phyloP scores from a whole-genome alignment of 2,329 filamentous ascomycete genomes.

The Pseudocercospora eumusae region DNA sequence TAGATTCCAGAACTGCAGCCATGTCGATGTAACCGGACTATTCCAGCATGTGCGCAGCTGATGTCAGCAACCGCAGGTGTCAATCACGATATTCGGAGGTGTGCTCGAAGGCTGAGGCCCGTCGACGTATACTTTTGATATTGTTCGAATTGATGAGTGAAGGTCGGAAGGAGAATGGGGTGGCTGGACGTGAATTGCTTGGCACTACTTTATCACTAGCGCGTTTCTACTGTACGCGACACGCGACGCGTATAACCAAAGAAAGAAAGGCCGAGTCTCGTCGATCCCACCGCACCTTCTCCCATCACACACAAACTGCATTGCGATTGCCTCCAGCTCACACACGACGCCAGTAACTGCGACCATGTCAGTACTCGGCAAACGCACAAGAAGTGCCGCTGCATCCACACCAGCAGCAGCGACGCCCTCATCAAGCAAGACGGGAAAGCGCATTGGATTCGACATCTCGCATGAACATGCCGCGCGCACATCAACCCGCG shows the following conservation, averaged over 20 bases:
- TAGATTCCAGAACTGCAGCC: no score
- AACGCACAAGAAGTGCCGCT: constrained; percentile 47
- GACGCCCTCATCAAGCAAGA: constrained; percentile 28
- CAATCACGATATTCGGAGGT: no score
- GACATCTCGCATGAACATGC: constrained; percentile 13
- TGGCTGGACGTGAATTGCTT: constrained; percentile 2
- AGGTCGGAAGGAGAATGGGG: background rate
- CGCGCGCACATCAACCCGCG: constrained; percentile 36
- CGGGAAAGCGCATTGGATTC: constrained; percentile 21
- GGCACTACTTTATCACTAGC: background rate
- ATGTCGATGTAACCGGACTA: no score
- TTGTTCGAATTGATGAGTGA: background rate
- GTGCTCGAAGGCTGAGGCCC: background rate
- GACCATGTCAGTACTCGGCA: constrained; percentile 48
- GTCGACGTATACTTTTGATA: no score
- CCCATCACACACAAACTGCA: background rate
- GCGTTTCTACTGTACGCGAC: no score
- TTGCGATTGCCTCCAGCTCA: constrained; percentile 9
- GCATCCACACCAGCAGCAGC: constrained; percentile 42
- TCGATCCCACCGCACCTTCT: constrained; percentile 1
- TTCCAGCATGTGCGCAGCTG: no score
- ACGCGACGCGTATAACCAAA: constrained; percentile 6
- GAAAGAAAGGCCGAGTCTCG: background rate
- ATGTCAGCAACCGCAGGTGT: no score
- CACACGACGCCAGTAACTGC: constrained; percentile 26